phyloP scores from a whole-genome alignment of 495 filamentous ascomycete species.

The Staphylotrichum tortipilum region DNA sequence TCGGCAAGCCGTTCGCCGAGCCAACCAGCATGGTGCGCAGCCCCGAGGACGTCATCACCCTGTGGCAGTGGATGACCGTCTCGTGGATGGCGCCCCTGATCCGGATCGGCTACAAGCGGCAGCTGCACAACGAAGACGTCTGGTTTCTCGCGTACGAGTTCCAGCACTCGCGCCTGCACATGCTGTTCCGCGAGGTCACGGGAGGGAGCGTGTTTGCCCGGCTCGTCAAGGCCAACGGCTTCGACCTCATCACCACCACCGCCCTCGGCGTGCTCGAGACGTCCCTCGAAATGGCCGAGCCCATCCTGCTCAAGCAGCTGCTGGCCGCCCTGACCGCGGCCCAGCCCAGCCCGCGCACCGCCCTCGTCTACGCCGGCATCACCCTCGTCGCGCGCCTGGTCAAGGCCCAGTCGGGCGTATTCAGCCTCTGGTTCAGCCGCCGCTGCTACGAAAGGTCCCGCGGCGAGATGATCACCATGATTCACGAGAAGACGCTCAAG shows the following conservation, averaged over 20 bases:
- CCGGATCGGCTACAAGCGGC: constrained; percentile 46
- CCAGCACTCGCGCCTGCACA: constrained; percentile 62
- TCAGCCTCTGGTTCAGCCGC: constrained; percentile 65
- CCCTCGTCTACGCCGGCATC: constrained; percentile 58
- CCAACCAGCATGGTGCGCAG: constrained; percentile 57
- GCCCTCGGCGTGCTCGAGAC: constrained; percentile 53
- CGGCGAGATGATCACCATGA: constrained; percentile 80
- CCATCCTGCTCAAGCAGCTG: constrained; percentile 63
- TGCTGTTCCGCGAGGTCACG: constrained; percentile 59
- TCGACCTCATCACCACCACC: constrained; percentile 63
- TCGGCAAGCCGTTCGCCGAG: constrained; percentile 47
- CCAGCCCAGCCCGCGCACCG: constrained; percentile 39
- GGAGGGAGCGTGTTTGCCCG: constrained; percentile 63
- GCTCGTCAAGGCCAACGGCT: constrained; percentile 62
- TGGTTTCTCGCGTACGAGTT: constrained; percentile 70
- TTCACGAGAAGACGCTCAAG: constrained; percentile 74
- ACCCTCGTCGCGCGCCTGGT: constrained; percentile 52
- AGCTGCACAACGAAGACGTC: constrained; percentile 68
- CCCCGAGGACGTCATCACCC: constrained; percentile 70
- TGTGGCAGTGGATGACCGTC: constrained; percentile 76
- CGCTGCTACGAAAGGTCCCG: constrained; percentile 67
- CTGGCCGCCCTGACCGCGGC: constrained; percentile 56
- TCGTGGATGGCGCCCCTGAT: constrained; percentile 77
- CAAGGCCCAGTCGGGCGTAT: constrained; percentile 55
- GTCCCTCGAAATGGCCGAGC: constrained; percentile 53